Base-by-base conservation (phyloP, 2,329 filamentous ascomycete species). In the Malbranchea zuffiana region DNA sequence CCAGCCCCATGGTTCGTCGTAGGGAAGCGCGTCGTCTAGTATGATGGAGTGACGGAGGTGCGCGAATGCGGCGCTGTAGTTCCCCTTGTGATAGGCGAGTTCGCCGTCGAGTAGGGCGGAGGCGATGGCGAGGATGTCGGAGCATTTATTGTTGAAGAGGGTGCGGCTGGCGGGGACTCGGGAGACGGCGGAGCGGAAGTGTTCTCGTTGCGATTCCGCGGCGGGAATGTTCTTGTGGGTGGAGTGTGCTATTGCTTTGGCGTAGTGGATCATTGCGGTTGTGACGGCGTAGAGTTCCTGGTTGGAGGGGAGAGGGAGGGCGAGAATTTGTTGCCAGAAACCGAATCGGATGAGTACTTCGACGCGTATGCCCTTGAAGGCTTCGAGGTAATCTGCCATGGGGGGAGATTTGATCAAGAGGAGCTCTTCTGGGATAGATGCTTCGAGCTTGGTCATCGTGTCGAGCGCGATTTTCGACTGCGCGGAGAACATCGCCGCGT, bases 311-410 rank as follows among this genome's bases (percentile, higher is more conserved):
- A 82, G 42, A 0, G 59, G 41, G 1, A 82, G 55, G 1, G 60
- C 56, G 6, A 80, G 57, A 15, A 86, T 64, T 1, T 83, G 77
- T 0, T 74, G 50, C 82, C 82, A 87, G 11, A 62, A 63, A 0
- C 82, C 82, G 47, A 87, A 88, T 0, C 82, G 74, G 29, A 88
- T 67, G 11, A 82, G 62, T 1, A 78, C 75, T 53, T 88, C 82
- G 2, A 79, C 62, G 3, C 75, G 70, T 54, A 83, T 74, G 1
- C 72, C 69, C 3, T 81, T 57, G 45, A 84, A 85, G 1, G 72
- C 71, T 55, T 87, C 82, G 1, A 86, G 62, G 75, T 79, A 86
- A 54, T 86, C 80, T 1, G 81, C 80, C 80, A 87, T 85, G 0
- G 79, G 78, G 0, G 79, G 79, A 0, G 72, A 76, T 43, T 76